Percentiles rank a stretch among this genome's conserved stretches.
phyloP scores from a whole-genome alignment of 1,284 basidiomycete species.

The Sanghuangporus weigelae region DNA sequence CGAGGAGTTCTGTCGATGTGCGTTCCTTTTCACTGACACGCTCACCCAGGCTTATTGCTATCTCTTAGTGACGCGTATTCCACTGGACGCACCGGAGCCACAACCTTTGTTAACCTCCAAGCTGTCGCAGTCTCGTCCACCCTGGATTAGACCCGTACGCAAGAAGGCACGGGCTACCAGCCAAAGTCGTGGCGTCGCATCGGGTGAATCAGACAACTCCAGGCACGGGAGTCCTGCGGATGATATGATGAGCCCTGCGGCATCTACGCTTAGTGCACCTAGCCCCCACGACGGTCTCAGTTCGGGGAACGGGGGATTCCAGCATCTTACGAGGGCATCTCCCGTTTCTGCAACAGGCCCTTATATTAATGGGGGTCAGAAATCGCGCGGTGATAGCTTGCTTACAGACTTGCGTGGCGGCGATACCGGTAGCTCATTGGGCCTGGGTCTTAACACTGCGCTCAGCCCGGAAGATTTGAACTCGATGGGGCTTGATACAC shows the following conservation, averaged over 20 bases:
- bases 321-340: not conserved
- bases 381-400: not conserved
- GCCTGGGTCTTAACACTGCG: not conserved
- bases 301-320: not conserved
- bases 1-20: constrained; percentile 88
- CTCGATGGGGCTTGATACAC: not conserved
- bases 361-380: not conserved
- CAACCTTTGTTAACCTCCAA: constrained; percentile 29
- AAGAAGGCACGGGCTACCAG: constrained; percentile 46
- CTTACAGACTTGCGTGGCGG: not conserved
- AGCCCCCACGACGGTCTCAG: not conserved
- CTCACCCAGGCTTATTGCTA: not conserved
- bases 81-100: constrained; percentile 58
- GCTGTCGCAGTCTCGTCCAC: constrained; percentile 56
- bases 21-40: constrained; percentile 14
- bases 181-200: constrained; percentile 1
- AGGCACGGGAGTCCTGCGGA: constrained; percentile 16
- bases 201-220: constrained; percentile 13
- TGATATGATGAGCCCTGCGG: not conserved
- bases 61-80: constrained; percentile 77
- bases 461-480: not conserved
- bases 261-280: not conserved
- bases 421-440: not conserved
- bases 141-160: constrained; percentile 83
- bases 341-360: not conserved